Percentiles rank a stretch among this genome's conserved stretches.
Conservation (phyloP, 768 basidiomycete genomes). For the Serendipita sp. region DNA sequence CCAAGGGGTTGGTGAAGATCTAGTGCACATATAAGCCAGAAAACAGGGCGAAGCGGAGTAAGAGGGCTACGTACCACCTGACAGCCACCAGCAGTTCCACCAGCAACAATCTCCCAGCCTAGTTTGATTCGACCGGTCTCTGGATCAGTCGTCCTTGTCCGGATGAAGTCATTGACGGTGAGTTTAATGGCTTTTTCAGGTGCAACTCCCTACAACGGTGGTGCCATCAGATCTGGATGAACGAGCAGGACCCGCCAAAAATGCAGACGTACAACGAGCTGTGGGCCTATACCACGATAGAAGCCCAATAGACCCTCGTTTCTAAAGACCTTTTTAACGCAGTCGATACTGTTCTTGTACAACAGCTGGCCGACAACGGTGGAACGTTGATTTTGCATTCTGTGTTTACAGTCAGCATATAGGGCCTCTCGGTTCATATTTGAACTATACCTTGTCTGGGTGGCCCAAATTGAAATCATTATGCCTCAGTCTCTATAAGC, state of each 20-base stretch:
- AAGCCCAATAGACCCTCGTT: slow-evolving; percentile 94
- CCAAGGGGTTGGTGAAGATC: slow-evolving; percentile 95
- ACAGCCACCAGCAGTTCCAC: slow-evolving; percentile 86
- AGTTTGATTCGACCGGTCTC: slow-evolving; percentile 89
- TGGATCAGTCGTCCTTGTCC: slow-evolving; percentile 72
- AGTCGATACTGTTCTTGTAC: slow-evolving; percentile 94
- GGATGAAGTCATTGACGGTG: slow-evolving; percentile 86
- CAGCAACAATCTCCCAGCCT: slow-evolving; percentile 83
- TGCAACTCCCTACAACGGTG: slow-evolving; percentile 57
- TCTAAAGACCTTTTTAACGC: slow-evolving; percentile 80
- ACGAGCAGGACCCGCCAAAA: background rate
- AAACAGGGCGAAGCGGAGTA: background rate
- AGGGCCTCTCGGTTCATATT: too few relatives aligned
- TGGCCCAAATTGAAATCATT: background rate
- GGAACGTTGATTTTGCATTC: slow-evolving; percentile 96
- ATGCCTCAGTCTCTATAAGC: background rate
- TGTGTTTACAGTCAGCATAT: slow-evolving; percentile 18
- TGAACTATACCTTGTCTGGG: background rate
- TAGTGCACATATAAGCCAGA: slow-evolving; percentile 20
- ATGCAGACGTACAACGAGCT: slow-evolving; percentile 52
- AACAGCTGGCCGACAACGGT: slow-evolving; percentile 93
- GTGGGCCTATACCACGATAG: slow-evolving; percentile 90
- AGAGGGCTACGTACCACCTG: slow-evolving; percentile 66
- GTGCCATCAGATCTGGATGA: background rate
- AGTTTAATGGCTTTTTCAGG: slow-evolving; percentile 98